Base-by-base conservation (phyloP, 2,329 filamentous ascomycete genomes). In the Seiridium cupressi region DNA sequence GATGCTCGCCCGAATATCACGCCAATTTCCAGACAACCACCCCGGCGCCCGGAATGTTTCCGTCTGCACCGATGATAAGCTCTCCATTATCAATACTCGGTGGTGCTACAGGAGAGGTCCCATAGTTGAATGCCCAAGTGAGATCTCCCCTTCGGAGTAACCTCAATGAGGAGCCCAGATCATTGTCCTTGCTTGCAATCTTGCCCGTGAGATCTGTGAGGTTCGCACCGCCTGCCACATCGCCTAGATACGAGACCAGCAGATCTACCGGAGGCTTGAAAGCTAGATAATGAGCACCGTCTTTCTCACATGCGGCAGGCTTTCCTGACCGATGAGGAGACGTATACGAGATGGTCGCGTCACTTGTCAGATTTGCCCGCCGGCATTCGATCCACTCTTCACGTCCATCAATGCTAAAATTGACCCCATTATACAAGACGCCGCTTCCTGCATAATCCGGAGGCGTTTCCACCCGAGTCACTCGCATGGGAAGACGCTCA, bases 91-190 rank as follows among this genome's bases (percentile, higher is more conserved):
- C 42, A 9, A 65, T 34, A 6, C 56, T 55, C 4, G 65, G 65
- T 18, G 44, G 46, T 44, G 62, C 51, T 36, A 64, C 64, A 6
- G 59, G 44, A n/a, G 65, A 59, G 9, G 60, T 57, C 3, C 64
- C 65, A 44, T 67, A 67, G 38, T 67, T 66, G 26, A 67, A 66
- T 9, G 63, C 64, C 64, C 64, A 67, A 9, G 66, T 48, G 49
- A 67, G 49, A 26, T 64, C 31, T 3, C 61, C 64, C 42, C 65
- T 51, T 18, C 60, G 54, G n/a, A 63, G 31, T 10, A 67, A 35
- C 34, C 65, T 61, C n/a, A 66, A 38, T 18, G 60, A 46, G n/a
- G 13, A 10, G 4, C 65, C 65, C n/a, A 67, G 38, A 47, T 67
- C 65, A 4, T 59, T 60, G 1, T 55, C 59, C 53, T 59, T 65